Evolutionary conservation across 176 grass and related monocot genomes (phyloP).

Genomic region (Otatea glauca): DNA sequence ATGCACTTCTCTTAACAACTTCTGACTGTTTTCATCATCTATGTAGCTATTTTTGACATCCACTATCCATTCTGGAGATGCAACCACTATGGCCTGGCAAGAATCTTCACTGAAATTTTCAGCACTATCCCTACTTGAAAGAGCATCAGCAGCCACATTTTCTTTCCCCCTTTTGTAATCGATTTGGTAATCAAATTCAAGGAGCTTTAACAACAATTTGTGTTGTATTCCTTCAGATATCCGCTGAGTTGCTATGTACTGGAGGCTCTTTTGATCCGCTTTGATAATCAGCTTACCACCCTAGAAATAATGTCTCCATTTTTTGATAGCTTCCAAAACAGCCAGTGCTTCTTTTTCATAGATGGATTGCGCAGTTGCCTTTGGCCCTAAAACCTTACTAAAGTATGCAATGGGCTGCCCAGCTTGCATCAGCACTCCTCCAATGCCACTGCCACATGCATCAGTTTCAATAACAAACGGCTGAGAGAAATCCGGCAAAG

Average conservation of each 20-base stretch:
- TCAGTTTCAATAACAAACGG: neutral
- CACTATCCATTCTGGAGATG: too few species aligned
- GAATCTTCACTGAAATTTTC: too few species aligned
- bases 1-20: too few species aligned
- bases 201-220: neutral
- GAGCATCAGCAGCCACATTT: neutral
- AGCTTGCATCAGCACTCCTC: neutral
- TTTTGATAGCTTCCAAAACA: fast-evolving
- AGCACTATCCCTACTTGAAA: neutral
- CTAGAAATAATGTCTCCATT: neutral
- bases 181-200: neutral
- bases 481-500: neutral
- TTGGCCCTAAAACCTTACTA: neutral
- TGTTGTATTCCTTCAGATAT: neutral
- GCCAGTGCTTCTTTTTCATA: neutral
- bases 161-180: neutral
- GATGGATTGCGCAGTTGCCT: fast-evolving
- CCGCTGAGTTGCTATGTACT: too few species aligned
- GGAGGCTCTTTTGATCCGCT: neutral
- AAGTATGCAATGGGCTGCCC: neutral
- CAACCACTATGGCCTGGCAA: too few species aligned
- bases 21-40: too few species aligned
- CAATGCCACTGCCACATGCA: neutral
- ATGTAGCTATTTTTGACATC: too few species aligned
- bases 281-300: neutral